Percentiles rank a stretch among this genome's conserved stretches.
phyloP scores from a whole-genome alignment of 2,329 filamentous ascomycete species.

The Alternaria longipes region DNA sequence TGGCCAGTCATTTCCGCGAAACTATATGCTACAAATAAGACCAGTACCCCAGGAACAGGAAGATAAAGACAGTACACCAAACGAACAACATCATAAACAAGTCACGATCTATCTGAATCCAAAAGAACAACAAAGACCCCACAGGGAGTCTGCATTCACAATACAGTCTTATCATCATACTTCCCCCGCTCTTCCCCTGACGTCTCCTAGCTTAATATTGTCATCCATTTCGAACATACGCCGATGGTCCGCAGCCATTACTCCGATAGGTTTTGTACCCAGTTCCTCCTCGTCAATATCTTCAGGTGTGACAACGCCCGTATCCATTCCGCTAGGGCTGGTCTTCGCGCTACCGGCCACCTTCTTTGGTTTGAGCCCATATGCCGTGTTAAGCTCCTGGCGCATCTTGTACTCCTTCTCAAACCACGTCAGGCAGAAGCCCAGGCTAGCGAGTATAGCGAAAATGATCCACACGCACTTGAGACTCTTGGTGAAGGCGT shows the following conservation, averaged over 20 bases:
- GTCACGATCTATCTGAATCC: not conserved
- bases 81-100: not conserved
- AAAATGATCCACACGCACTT: slow-evolving; percentile 52
- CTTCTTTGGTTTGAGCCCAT: slow-evolving; percentile 47
- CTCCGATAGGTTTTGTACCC: not conserved
- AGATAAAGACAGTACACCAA: not conserved
- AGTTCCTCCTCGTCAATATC: not conserved
- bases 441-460: slow-evolving; percentile 42
- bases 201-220: not conserved
- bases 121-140: not conserved
- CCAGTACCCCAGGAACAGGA: not conserved
- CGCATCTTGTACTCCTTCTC: slow-evolving; percentile 52
- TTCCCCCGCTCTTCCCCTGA: not conserved
- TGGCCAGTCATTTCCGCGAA: not conserved
- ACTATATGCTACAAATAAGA: not conserved
- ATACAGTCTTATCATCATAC: not conserved
- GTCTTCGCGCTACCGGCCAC: not conserved
- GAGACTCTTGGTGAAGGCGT: slow-evolving; percentile 48
- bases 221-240: not conserved
- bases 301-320: not conserved
- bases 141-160: not conserved
- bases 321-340: not conserved
- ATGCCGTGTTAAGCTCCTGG: slow-evolving; percentile 52
- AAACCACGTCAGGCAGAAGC: slow-evolving; percentile 47
- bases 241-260: not conserved